Percentiles rank a stretch among this genome's conserved stretches.
phyloP scores from a whole-genome alignment of 164 flowering plant genomes.

The Vitis rupestris region DNA sequence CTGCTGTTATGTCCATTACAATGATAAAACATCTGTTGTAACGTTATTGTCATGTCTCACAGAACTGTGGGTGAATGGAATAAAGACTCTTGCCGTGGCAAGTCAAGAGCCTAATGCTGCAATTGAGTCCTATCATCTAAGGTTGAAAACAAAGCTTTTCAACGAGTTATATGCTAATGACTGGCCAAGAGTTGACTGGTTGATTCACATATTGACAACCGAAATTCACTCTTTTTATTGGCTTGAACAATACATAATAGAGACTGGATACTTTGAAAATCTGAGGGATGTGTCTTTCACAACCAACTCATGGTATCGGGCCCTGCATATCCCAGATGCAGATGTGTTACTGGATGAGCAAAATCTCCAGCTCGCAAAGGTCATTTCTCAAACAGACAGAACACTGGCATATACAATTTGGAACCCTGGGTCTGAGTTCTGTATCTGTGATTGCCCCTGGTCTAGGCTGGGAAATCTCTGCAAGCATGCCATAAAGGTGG shows the following conservation, averaged over 20 bases:
- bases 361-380: slow-evolving; percentile 43
- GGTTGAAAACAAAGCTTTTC: slow-evolving; percentile 42
- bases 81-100: slow-evolving; percentile 42
- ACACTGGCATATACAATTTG: slow-evolving; percentile 41
- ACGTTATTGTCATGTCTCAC: slow-evolving; percentile 8
- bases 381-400: slow-evolving; percentile 47
- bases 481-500: slow-evolving; percentile 51
- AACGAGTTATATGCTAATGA: slow-evolving; percentile 20
- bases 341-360: slow-evolving; percentile 49
- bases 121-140: slow-evolving; percentile 50
- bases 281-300: slow-evolving; percentile 29
- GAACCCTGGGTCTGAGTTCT: slow-evolving; percentile 62
- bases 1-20: neutral
- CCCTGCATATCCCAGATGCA: slow-evolving; percentile 39
- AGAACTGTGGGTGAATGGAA: slow-evolving; percentile 45
- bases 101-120: slow-evolving; percentile 47
- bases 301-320: slow-evolving; percentile 43
- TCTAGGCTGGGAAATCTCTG: slow-evolving; percentile 51
- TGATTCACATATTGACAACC: slow-evolving; percentile 42
- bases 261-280: slow-evolving; percentile 41
- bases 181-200: slow-evolving; percentile 47
- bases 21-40: neutral
- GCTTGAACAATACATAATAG: slow-evolving; percentile 40
- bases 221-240: slow-evolving; percentile 48
- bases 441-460: slow-evolving; percentile 52